Base-by-base conservation (phyloP, 257 asterid genomes). In the Gentiana macrophylla region DNA sequence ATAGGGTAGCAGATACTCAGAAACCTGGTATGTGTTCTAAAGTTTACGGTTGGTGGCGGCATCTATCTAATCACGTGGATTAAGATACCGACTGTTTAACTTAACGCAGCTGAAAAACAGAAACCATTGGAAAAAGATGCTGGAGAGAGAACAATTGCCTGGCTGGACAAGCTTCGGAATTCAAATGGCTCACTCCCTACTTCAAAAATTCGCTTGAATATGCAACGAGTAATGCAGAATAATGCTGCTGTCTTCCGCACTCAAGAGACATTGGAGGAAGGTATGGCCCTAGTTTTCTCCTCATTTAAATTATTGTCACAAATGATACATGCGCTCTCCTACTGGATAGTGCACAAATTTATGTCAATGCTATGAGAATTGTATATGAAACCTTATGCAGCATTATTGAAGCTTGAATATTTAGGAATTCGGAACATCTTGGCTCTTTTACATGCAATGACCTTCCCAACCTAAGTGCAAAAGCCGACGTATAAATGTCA, bases 231-330 rank as follows among this genome's bases (percentile, higher is more conserved):
- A 53, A 89, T 92, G 99, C 99, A 92, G 77, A 92, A 66, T 70
- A 92, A 92, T 82, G 97, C 97, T 59, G 99, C 99, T 68, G 99
- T 92, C 47, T 92, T 92, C 67, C 89, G 97, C 52, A 92, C 97
- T 35, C 97, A 92, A 66, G 99, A 92, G 37, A 92, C 99, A 35
- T 72, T 92, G 63, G 97, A 82, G 76, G 99, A 92, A 88, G 99
- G 98, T 85, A 72, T 52, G 60, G 44, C 13, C 8, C 13, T 54
- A 52, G 49, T 51, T 62, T 48, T 33, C 37, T 50, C 44, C 49
- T 62, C 68, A 34, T 44, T 24, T 11, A 6, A 55, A 37, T 11
- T 10, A 41, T 41, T 41, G 46, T 41, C 46, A 41, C 46, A 41
- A 41, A 41, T 5, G 1, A 41, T 10, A 5, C 7, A 1, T 38